phyloP scores from a whole-genome alignment of 2,329 filamentous ascomycete species.

The Dactylonectria estremocensis region DNA sequence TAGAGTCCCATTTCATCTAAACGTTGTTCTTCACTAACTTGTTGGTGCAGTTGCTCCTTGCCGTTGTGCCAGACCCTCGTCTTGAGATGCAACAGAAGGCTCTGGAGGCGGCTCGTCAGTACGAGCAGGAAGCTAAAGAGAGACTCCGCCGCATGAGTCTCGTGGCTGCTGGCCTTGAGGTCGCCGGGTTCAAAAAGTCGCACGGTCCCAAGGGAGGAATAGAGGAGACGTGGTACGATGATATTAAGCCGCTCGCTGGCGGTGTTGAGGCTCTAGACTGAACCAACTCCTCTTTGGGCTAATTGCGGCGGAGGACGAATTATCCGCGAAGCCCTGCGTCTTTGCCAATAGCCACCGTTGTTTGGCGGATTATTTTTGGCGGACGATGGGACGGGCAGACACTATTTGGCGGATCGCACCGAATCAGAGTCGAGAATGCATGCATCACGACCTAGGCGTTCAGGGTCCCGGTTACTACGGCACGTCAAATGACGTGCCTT shows the following conservation, averaged over 20 bases:
- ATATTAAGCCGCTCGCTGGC: conserved; percentile 34
- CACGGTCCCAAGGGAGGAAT: conserved; percentile 32
- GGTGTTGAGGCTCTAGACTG: conserved; percentile 30
- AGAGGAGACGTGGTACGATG: conserved; percentile 56
- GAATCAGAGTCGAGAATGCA: conserved; percentile 34
- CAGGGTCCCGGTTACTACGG: conserved; percentile 43
- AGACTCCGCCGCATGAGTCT: conserved; percentile 85
- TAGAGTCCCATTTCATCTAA: conserved; percentile 32
- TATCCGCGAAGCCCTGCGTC: neutral
- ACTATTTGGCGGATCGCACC: conserved; percentile 11
- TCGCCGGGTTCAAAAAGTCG: conserved; percentile 55
- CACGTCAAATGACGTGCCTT: conserved; percentile 35
- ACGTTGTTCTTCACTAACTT: conserved; percentile 28
- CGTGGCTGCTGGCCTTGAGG: conserved; percentile 81
- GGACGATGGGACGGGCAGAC: conserved; percentile 1
- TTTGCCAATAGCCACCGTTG: conserved; percentile 8
- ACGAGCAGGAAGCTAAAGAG: conserved; percentile 82
- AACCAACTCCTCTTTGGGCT: conserved; percentile 3
- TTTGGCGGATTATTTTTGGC: conserved; percentile 22
- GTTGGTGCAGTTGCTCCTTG: conserved; percentile 75
- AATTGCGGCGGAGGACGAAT: conserved; percentile 14
- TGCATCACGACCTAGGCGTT: conserved; percentile 43
- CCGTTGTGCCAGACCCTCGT: conserved; percentile 77
- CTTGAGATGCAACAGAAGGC: conserved; percentile 79
- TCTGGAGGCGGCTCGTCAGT: conserved; percentile 77